Evolutionary conservation across 139 green algal genomes (phyloP), one percentile per base, ranked within the genome.

Genomic region (Asterochloris erici): DNA sequence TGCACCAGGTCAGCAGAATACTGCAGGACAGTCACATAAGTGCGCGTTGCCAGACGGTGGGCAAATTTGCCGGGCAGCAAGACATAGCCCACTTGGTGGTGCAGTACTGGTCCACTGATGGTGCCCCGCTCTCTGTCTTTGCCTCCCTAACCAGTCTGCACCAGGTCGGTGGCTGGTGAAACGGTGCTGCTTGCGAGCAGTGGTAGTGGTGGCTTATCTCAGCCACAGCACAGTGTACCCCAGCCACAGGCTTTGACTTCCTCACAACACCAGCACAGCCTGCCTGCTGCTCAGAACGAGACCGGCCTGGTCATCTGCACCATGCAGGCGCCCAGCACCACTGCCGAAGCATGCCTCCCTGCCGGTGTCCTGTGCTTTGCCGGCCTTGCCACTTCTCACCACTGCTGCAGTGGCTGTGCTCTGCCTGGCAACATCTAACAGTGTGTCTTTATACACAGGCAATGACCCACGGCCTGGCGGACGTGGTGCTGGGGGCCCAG

Each of bases 11-110:
- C 24, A 77, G 84, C 14, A 24, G 26, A 23, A 74, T 38, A 15
- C 79, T 74, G 47, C 66, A 76, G 19, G 16, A 27, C 70, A 80
- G 76, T 62, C 60, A 61, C 68, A 23, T 24, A 15, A 15, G 88
- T 83, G 38, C 77, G 93, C 62, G 78, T 95, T 64, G 81, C 68
- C 24, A 88, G 88, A 17, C 91, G 89, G 6, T 83, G 86, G 11
- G 87, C 80, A 10, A 92, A 96, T 78, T 81, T 93, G 10, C 85
- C 89, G 0, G 75, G 74, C n/a, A 87, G 88, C 21, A 86, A 91
- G 54, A 82, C 85, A 15, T 63, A 94, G 70, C 91, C 94, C 85
- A 87, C 91, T 73, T 66, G n/a, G 26, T 70, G 78, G 11, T 74
- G 11, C 38, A 12, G 0, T 26, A 28, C 13, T 16, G 4, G 29